Evolutionary conservation across 257 asterid species (phyloP), one percentile per base, ranked within the genome.

Genomic region (Rubia yunnanensis): DNA sequence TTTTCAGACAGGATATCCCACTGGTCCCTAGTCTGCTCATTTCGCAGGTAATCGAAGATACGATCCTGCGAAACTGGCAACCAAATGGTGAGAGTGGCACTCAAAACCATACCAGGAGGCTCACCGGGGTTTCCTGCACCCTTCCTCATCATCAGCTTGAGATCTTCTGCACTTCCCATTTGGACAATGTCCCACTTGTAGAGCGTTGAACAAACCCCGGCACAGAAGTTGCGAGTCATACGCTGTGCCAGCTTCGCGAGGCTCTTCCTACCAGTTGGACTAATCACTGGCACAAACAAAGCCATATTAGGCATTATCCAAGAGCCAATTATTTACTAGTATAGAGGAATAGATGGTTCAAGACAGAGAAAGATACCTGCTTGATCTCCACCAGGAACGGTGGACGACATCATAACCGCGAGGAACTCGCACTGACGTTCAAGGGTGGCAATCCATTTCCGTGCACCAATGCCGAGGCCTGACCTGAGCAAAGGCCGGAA

Each of bases 381-480:
- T 38, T 74, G 76, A 60, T 84, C 89, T 57, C 81, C 81, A 27
- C 63, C 46, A 2, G 86, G 72, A 48, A 82, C 52, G 13, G 81
- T 24, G 46, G 95, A 78, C 64, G 88, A 71, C 82, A 72, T 67
- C 66, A 85, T 60, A 17, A 69, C 58, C 7, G 85, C 74, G 50
- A 75, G 75, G 54, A 80, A 85, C 70, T 87, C 85, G 27, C 95
- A 84, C 71, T 87, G 94, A 68, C 80, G 74, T 69, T 80, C 88
- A 5, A 92, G 85, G 70, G 80, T 74, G 69, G 87, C 71, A 10
- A 92, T 70, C 97, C 97, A 92, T 73, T 80, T 83, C 59, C 78
- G 88, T 14, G 99, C 96, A 35, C 99, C 99, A 61, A 85, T 79
- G 31, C 87, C 95, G 54, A 81, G 39, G 66, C 97, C 97, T 1